These are phyloP conservation scores for Pseudomonodictys pantanalensis DNA, from an alignment of 495 filamentous ascomycete genomes.

Conservation along the genomic window DNA sequence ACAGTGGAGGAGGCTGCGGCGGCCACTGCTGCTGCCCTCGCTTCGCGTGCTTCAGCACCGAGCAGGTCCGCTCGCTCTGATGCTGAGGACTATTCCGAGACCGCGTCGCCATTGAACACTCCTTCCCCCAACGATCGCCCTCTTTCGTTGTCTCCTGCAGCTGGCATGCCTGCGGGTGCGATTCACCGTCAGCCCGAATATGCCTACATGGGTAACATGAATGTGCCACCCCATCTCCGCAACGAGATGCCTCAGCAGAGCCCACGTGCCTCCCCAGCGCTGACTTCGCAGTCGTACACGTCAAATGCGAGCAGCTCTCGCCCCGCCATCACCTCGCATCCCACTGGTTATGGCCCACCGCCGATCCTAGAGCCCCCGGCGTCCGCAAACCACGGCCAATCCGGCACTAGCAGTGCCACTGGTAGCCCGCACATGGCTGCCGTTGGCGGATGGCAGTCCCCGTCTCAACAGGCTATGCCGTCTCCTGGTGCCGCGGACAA, in stretches of 20 bases:
- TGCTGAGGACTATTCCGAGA: slow-evolving; percentile 74
- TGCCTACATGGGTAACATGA: slow-evolving; percentile 61
- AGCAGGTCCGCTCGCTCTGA: slow-evolving; percentile 63
- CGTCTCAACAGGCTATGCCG: slow-evolving; percentile 36
- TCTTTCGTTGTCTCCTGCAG: slow-evolving; percentile 73
- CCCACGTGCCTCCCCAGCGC: slow-evolving; percentile 64
- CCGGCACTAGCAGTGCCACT: slow-evolving; percentile 37
- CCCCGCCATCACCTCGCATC: slow-evolving; percentile 76
- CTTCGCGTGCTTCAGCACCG: slow-evolving; percentile 55
- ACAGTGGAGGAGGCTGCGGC: slow-evolving; percentile 91
- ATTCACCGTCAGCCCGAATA: slow-evolving; percentile 69
- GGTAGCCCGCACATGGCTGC: slow-evolving; percentile 42
- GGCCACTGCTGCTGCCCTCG: slow-evolving; percentile 79
- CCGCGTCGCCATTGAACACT: slow-evolving; percentile 77
- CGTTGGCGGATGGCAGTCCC: slow-evolving; percentile 43
- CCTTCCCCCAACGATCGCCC: slow-evolving; percentile 79
- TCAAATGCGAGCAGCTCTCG: slow-evolving; percentile 53
- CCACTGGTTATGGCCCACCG: slow-evolving; percentile 73
- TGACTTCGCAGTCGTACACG: slow-evolving; percentile 59
- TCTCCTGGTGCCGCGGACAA: slow-evolving; percentile 34
- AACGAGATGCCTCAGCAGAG: slow-evolving; percentile 72
- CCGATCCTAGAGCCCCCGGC: slow-evolving; percentile 80
- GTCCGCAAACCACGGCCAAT: slow-evolving; percentile 39
- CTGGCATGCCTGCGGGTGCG: slow-evolving; percentile 61
- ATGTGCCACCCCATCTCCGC: slow-evolving; percentile 80